Conservation (phyloP, 306 rosid genomes). For the Canavalia ensiformis region DNA sequence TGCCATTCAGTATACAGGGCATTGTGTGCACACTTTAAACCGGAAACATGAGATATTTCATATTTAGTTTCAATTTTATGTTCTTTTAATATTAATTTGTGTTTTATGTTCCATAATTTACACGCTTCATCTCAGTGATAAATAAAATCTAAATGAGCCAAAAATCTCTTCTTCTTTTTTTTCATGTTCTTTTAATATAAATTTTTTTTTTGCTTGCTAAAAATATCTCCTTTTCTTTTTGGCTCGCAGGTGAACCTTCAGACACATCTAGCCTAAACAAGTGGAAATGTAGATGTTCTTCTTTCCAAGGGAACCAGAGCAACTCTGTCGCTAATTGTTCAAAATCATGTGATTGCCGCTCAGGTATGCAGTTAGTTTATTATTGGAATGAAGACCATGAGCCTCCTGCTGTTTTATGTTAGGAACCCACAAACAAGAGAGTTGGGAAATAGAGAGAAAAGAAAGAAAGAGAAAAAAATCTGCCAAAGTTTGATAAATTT, state of each 20-base stretch:
- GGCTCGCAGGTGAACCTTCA: constrained; percentile 64
- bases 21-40: not conserved
- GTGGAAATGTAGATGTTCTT: constrained; percentile 89
- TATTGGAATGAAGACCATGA: constrained; percentile 16
- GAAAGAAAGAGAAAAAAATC: not conserved
- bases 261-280: constrained; percentile 58
- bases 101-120: constrained; percentile 19
- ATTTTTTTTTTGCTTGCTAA: too few relatives aligned
- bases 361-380: constrained; percentile 63
- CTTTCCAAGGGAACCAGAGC: constrained; percentile 64
- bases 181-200: too few relatives aligned
- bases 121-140: constrained; percentile 18
- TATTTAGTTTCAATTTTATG: constrained; percentile 22
- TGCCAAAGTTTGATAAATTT: not conserved
- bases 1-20: constrained; percentile 7
- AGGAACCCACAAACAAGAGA: not conserved
- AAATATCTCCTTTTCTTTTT: too few relatives aligned
- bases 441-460: not conserved
- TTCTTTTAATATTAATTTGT: constrained; percentile 25
- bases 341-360: constrained; percentile 78
- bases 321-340: constrained; percentile 76
- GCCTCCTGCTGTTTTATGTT: not conserved
- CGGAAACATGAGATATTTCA: constrained; percentile 3
- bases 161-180: not conserved
- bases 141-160: constrained; percentile 28